These are phyloP conservation scores for Kurtzmaniella quercitrusa DNA, from an alignment of 1,139 yeast genomes.

Conservation along the genomic window DNA sequence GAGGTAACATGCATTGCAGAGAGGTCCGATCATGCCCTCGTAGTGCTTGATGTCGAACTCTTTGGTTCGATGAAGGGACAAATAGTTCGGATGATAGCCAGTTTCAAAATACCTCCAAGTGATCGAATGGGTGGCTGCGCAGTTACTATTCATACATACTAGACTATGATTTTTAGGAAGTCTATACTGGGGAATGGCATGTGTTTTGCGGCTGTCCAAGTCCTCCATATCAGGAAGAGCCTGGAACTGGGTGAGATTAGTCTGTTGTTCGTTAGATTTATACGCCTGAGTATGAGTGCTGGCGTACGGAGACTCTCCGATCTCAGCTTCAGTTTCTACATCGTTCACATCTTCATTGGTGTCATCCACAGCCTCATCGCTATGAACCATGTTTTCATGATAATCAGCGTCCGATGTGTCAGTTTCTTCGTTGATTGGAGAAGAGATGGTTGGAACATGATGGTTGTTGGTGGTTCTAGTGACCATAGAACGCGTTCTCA, in stretches of 20 bases:
- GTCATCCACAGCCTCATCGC: constrained; percentile 9
- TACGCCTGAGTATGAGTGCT: constrained; percentile 42
- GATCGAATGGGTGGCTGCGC: constrained; percentile 37
- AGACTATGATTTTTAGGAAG: constrained; percentile 39
- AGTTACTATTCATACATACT: constrained; percentile 41
- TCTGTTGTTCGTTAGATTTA: constrained; percentile 6
- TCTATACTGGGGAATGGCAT: constrained; percentile 37
- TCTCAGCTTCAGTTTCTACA: constrained; percentile 15
- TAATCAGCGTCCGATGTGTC: constrained; percentile 32
- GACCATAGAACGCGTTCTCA: constrained; percentile 44
- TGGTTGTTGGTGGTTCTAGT: constrained; percentile 8
- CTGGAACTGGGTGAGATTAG: constrained; percentile 17
- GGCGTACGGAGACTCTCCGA: constrained; percentile 27
- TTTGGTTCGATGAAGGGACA: constrained; percentile 34
- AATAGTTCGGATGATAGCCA: constrained; percentile 36
- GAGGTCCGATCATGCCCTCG: constrained; percentile 50
- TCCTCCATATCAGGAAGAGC: constrained; percentile 44
- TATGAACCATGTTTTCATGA: constrained; percentile 15
- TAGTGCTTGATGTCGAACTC: constrained; percentile 39
- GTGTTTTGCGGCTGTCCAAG: constrained; percentile 42
- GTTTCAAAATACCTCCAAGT: constrained; percentile 48
- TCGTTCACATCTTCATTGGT: constrained; percentile 16
- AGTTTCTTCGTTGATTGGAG: constrained; percentile 40
- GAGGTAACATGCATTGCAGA: constrained; percentile 48
- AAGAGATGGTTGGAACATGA: constrained; percentile 29